These are phyloP conservation scores for Pholiota molesta DNA, from an alignment of 768 basidiomycete species.

Conservation along the genomic window DNA sequence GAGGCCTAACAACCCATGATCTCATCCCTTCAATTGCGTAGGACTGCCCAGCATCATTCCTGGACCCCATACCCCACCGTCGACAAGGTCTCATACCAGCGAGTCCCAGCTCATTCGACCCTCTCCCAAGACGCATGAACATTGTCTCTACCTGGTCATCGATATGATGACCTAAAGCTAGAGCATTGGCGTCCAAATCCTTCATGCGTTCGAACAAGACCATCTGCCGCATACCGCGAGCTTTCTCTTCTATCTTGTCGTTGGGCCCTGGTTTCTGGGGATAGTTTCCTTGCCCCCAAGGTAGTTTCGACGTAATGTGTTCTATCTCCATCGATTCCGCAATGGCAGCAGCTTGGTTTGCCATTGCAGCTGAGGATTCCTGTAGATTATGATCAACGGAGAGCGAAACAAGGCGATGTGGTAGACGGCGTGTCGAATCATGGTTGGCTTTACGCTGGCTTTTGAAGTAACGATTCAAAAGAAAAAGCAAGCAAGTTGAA, in stretches of 20 bases:
- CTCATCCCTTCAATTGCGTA: constrained; percentile 61
- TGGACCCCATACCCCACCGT: constrained; percentile 79
- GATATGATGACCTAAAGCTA: constrained; percentile 77
- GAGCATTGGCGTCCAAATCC: constrained; percentile 32
- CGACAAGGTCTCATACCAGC: constrained; percentile 70
- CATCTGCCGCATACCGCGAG: constrained; percentile 62
- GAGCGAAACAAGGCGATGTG: constrained; percentile 49
- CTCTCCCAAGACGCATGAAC: constrained; percentile 66
- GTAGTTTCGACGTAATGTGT: constrained; percentile 50
- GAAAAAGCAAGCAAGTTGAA: constrained; percentile 76
- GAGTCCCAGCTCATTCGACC: constrained; percentile 58
- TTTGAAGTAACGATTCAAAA: constrained; percentile 52
- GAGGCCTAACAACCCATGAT: constrained; percentile 72
- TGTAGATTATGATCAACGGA: constrained; percentile 78
- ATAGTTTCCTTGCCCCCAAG: constrained; percentile 60
- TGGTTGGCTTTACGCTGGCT: constrained; percentile 10
- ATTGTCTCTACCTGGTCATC: constrained; percentile 88
- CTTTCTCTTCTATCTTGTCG: constrained; percentile 53
- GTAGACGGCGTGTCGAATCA: not conserved
- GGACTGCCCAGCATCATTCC: constrained; percentile 36
- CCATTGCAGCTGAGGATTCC: constrained; percentile 56
- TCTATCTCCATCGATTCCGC: constrained; percentile 48
- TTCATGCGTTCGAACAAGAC: constrained; percentile 40
- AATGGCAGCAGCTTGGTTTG: constrained; percentile 42
- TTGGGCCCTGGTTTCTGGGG: constrained; percentile 46